Evolutionary conservation across 768 basidiomycete genomes (phyloP), one percentile per base, ranked within the genome.

Genomic region (Russula olivacea): DNA sequence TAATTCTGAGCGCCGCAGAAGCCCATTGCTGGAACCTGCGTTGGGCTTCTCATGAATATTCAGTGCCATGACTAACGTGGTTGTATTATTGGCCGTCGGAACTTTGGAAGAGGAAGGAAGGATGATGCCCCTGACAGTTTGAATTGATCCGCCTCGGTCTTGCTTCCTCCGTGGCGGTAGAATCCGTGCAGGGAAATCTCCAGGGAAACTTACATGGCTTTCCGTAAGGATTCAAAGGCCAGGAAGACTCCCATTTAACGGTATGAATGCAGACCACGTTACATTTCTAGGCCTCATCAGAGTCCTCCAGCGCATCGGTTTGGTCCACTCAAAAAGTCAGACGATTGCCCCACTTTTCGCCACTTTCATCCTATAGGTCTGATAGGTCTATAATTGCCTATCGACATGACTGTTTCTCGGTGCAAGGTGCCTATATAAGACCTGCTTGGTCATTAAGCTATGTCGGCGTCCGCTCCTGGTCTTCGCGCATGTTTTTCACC

Each of bases 361-460:
- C 50, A 89, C 74, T 64, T 28, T 82, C 79, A 45, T 83, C 78
- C 73, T 83, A 79, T 14, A 91, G 76, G 7, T 73, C 72, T 36
- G 84, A 81, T 30, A 93, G 75, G 66, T 91, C 91, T 41, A 79
- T 79, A 17, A 93, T 75, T 93, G 76, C 87, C 88, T 15, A 79
- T 63, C 6, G 38, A 40, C 40, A 79, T 79, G 15, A 93, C 75
- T 93, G 76, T 88, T 88, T 15, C 78, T 63, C 6, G 80, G 79
- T 2, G 90, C 74, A 11, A 91, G 93, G 47, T 93, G 77, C 6
- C 89, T 88, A 69, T 93, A 93, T 15, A 95, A 76, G 66, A 95
- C 81, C 91, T 95, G 11, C 45, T 48, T 17, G 21, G 45, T 47
- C 25, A 50, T 52, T 36, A 14, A 25, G 68, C 61, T 56, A 61